phyloP scores from a whole-genome alignment of 2,329 filamentous ascomycete species.

The Raffaelea deltoideospora region DNA sequence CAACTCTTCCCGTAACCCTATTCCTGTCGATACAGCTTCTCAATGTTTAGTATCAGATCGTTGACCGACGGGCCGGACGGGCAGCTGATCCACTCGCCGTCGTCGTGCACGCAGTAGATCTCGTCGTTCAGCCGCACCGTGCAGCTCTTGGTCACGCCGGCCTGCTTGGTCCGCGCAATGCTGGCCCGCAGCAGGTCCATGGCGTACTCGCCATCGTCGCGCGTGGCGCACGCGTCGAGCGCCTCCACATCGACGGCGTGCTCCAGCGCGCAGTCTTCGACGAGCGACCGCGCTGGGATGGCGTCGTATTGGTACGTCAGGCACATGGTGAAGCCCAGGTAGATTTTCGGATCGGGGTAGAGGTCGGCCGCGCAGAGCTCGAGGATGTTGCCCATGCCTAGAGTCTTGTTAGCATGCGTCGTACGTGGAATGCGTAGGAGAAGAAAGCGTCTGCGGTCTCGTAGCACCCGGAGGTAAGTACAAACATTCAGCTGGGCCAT shows the following conservation, averaged over 20 bases:
- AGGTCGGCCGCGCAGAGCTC: conserved; percentile 77
- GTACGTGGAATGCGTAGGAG: background rate
- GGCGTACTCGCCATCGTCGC: conserved; percentile 58
- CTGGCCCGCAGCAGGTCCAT: conserved; percentile 53
- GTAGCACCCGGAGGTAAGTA: too few relatives aligned
- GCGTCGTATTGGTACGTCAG: conserved; percentile 57
- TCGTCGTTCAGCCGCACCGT: conserved; percentile 66
- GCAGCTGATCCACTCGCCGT: conserved; percentile 66
- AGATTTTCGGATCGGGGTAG: conserved; percentile 74
- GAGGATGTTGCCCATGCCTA: conserved; percentile 76
- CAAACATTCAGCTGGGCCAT: conserved; percentile 69
- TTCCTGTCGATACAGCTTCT: conserved; percentile 42
- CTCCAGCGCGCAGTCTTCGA: conserved; percentile 80
- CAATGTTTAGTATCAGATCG: conserved; percentile 62
- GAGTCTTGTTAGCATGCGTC: background rate
- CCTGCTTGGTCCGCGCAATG: conserved; percentile 45
- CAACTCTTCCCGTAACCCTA: too few relatives aligned
- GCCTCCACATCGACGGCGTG: conserved; percentile 72
- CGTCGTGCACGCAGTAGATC: conserved; percentile 73
- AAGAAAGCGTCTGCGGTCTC: too few relatives aligned
- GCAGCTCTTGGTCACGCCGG: conserved; percentile 57
- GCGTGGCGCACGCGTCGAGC: conserved; percentile 68
- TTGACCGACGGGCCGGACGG: conserved; percentile 50
- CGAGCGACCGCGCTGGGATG: conserved; percentile 64
- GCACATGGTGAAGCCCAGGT: conserved; percentile 88